Percentiles rank a stretch among this genome's conserved stretches.
phyloP scores from a whole-genome alignment of 2,329 filamentous ascomycete species.

The Aspergillus flavus region DNA sequence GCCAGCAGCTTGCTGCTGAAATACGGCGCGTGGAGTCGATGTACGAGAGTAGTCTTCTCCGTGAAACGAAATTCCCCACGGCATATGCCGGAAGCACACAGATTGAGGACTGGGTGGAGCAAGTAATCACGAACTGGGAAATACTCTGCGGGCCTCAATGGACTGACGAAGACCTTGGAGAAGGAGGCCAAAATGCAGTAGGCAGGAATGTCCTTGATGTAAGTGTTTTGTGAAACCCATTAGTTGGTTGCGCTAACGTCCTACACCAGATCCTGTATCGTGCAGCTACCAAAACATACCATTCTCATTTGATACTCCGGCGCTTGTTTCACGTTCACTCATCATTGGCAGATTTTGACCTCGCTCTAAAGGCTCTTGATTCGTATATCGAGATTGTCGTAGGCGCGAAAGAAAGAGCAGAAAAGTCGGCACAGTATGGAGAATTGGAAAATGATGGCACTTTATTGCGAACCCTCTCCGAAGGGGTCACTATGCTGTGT shows the following conservation, averaged over 20 bases:
- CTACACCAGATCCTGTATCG: conserved; percentile 74
- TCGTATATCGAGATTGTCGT: conserved; percentile 88
- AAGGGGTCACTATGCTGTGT: conserved; percentile 79
- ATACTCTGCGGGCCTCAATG: conserved; percentile 78
- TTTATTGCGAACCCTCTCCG: conserved; percentile 75
- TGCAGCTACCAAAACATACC: conserved; percentile 89
- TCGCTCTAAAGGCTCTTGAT: conserved; percentile 87
- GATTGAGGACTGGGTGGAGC: conserved; percentile 78
- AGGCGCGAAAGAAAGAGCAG: conserved; percentile 78
- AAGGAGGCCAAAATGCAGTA: conserved; percentile 74
- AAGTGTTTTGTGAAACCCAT: conserved; percentile 24
- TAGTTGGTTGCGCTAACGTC: background rate
- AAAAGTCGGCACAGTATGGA: conserved; percentile 65
- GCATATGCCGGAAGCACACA: conserved; percentile 77
- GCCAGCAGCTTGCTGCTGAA: conserved; percentile 71
- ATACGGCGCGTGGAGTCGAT: conserved; percentile 75
- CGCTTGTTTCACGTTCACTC: conserved; percentile 87
- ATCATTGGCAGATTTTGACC: conserved; percentile 84
- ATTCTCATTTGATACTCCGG: conserved; percentile 85
- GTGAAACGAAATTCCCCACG: conserved; percentile 79
- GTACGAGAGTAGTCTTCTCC: conserved; percentile 78
- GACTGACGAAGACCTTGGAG: conserved; percentile 78
- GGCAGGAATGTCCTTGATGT: conserved; percentile 75
- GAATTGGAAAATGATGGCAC: conserved; percentile 79
- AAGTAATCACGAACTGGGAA: conserved; percentile 82